Conservation (phyloP, 1,139 yeast species). For the Debaryomyces sp. region DNA sequence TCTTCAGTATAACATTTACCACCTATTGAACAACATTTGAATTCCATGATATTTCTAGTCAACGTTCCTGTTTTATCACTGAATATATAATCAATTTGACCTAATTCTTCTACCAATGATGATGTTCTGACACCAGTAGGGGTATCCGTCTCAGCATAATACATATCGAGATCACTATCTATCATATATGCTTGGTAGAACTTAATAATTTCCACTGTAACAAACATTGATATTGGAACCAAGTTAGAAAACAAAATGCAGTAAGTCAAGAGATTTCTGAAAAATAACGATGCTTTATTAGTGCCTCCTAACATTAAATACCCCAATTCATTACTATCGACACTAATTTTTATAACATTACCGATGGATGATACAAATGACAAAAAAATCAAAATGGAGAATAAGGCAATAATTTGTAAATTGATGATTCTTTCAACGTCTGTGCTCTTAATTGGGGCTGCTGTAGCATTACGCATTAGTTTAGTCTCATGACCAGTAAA, state of each 20-base stretch:
- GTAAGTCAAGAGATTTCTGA: conserved; percentile 84
- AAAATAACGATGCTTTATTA: conserved; percentile 70
- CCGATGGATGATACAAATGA: conserved; percentile 85
- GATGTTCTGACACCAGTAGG: conserved; percentile 96
- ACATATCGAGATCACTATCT: conserved; percentile 92
- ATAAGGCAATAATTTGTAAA: conserved; percentile 85
- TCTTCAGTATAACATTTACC: conserved; percentile 87
- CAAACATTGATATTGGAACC: conserved; percentile 94
- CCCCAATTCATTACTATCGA: conserved; percentile 53
- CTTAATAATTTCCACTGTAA: conserved; percentile 92
- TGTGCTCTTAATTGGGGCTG: conserved; percentile 95
- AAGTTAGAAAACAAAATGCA: conserved; percentile 96
- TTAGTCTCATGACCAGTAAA: conserved; percentile 99
- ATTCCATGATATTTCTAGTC: conserved; percentile 95
- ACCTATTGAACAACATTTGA: conserved; percentile 90
- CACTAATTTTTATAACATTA: conserved; percentile 72
- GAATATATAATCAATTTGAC: conserved; percentile 93
- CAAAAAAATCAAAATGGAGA: conserved; percentile 73
- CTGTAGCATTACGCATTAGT: conserved; percentile 97
- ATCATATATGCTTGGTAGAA: conserved; percentile 94
- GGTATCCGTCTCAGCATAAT: conserved; percentile 82
- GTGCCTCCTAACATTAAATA: conserved; percentile 75
- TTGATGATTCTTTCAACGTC: conserved; percentile 96
- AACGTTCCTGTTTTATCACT: conserved; percentile 97
- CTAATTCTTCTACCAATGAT: conserved; percentile 91